These are phyloP conservation scores for Cryptosporidium meleagridis DNA, from an alignment of 169 alveolate species.

Conservation along the genomic window DNA sequence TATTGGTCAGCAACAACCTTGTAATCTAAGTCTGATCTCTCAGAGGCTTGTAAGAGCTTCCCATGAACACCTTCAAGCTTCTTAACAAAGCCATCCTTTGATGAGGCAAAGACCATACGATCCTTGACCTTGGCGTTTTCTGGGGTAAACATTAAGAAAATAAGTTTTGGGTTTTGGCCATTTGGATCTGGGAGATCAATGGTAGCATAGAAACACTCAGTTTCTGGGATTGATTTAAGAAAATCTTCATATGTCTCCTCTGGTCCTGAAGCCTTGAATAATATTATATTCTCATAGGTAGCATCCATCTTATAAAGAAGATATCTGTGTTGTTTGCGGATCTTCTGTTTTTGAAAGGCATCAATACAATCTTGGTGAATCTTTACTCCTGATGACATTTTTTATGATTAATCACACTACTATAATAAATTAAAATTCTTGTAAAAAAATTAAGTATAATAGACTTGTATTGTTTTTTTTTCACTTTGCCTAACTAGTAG, in stretches of 20 bases:
- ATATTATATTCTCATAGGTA: conserved; percentile 74
- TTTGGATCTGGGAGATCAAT: conserved; percentile 75
- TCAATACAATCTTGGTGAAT: conserved; percentile 78
- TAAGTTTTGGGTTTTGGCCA: conserved; percentile 69
- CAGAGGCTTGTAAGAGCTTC: conserved; percentile 80
- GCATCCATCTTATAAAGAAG: conserved; percentile 76
- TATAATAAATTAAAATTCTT: conserved; percentile 4
- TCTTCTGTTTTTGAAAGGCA: conserved; percentile 78
- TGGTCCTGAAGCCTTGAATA: conserved; percentile 77
- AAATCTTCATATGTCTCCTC: conserved; percentile 75
- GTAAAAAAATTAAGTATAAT: neutral
- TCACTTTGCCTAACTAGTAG: conserved; percentile 1
- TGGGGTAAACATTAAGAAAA: conserved; percentile 80
- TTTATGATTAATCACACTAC: neutral
- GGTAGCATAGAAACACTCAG: conserved; percentile 81
- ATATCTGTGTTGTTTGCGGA: conserved; percentile 77
- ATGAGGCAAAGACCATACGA: conserved; percentile 81
- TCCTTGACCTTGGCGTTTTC: conserved; percentile 81
- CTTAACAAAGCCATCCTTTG: conserved; percentile 81
- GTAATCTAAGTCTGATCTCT: conserved; percentile 75
- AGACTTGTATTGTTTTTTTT: neutral
- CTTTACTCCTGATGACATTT: conserved; percentile 80
- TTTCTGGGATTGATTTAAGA: conserved; percentile 74
- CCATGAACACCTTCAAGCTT: conserved; percentile 80
- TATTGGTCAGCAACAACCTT: conserved; percentile 36